phyloP scores from a whole-genome alignment of 306 rosid species.

The Calophaca sinica region DNA sequence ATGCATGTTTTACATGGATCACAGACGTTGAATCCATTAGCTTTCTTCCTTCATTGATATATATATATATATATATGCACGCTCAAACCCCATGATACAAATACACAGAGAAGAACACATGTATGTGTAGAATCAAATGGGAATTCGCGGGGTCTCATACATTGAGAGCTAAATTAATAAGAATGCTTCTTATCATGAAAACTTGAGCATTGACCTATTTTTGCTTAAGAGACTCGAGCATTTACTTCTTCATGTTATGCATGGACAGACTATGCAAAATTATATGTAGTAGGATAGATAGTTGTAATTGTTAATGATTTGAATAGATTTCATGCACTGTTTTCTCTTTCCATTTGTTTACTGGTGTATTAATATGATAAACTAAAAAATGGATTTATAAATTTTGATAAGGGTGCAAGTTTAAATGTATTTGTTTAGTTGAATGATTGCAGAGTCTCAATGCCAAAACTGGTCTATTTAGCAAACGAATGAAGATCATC shows the following conservation, averaged over 20 bases:
- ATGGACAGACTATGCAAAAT: slow-evolving; percentile 9
- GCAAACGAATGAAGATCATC: slow-evolving; percentile 97
- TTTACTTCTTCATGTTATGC: background rate
- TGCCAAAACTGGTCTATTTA: slow-evolving; percentile 95
- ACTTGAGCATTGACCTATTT: background rate
- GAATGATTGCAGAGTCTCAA: slow-evolving; percentile 95
- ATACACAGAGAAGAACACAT: background rate
- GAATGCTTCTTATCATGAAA: slow-evolving; percentile 7
- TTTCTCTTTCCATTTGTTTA: slow-evolving; percentile 19
- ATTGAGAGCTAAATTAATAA: too few species aligned
- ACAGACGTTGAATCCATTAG: slow-evolving; percentile 14
- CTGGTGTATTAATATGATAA: slow-evolving; percentile 6
- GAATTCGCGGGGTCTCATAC: background rate
- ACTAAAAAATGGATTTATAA: background rate
- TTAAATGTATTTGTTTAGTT: slow-evolving; percentile 79
- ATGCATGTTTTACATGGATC: slow-evolving; percentile 30
- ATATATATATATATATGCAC: background rate
- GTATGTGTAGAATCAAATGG: background rate
- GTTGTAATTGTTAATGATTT: slow-evolving; percentile 14
- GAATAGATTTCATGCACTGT: slow-evolving; percentile 25
- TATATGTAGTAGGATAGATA: slow-evolving; percentile 4
- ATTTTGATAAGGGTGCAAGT: slow-evolving; percentile 49
- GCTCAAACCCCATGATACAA: background rate
- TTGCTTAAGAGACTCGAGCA: too few species aligned
- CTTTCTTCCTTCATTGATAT: slow-evolving; percentile 7